Percentiles rank a stretch among this genome's conserved stretches.
Evolutionary conservation across 2,329 filamentous ascomycete genomes (phyloP).

Genomic region (Phyllosticta citrichinensis): DNA sequence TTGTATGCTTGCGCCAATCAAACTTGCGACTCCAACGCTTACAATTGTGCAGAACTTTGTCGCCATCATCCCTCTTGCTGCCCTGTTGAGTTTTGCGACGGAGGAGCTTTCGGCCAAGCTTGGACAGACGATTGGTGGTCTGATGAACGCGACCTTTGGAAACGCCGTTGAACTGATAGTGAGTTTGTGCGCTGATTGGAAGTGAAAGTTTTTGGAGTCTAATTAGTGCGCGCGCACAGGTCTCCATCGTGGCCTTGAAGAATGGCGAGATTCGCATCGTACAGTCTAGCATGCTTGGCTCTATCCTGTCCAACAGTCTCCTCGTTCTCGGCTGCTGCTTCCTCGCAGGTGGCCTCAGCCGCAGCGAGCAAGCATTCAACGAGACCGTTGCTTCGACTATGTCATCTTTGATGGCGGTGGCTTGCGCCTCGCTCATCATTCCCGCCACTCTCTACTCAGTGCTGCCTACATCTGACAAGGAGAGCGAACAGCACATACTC

Average conservation of each 20-base stretch:
- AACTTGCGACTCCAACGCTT: not conserved
- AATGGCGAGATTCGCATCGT: constrained; percentile 87
- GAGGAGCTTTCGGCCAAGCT: constrained; percentile 65
- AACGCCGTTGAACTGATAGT: constrained; percentile 75
- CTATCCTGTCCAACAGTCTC: constrained; percentile 87
- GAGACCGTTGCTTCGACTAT: constrained; percentile 69
- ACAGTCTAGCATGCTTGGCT: constrained; percentile 95
- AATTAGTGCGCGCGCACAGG: constrained; percentile 39
- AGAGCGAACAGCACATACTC: constrained; percentile 36
- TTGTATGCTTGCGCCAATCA: constrained; percentile 24
- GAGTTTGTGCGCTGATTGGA: constrained; percentile 19
- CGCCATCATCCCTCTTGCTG: constrained; percentile 66
- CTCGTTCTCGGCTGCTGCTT: constrained; percentile 54
- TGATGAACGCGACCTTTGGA: constrained; percentile 68
- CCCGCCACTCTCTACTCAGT: constrained; percentile 43
- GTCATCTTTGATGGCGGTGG: constrained; percentile 50
- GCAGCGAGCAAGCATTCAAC: constrained; percentile 49
- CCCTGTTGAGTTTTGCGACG: constrained; percentile 65
- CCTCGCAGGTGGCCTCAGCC: constrained; percentile 38
- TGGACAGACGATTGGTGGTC: constrained; percentile 62
- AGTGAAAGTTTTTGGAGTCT: not conserved
- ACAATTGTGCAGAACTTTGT: constrained; percentile 51
- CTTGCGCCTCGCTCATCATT: constrained; percentile 44
- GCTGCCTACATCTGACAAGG: constrained; percentile 28
- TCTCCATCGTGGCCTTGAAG: constrained; percentile 81